Percentiles rank a stretch among this genome's conserved stretches.
Evolutionary conservation across 2,329 filamentous ascomycete species (phyloP).

Genomic region (Nemania sp.): DNA sequence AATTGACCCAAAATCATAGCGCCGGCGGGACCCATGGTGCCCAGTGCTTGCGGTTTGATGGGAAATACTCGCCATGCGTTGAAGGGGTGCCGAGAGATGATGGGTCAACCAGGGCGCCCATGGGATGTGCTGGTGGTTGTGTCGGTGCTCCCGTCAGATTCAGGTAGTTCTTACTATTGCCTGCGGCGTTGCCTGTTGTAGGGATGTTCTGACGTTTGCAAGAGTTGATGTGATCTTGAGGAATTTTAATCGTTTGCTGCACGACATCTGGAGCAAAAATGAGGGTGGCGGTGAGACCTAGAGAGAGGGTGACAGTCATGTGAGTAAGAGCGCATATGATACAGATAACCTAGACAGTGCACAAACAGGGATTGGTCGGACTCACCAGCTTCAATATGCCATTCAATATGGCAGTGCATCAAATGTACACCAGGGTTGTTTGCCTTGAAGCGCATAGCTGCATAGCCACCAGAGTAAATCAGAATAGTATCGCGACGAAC

Average conservation of each 20-base stretch:
- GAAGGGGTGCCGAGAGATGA: conserved; percentile 4
- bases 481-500: conserved; percentile 21
- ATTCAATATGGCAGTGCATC: conserved; percentile 23
- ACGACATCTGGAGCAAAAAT: conserved; percentile 16
- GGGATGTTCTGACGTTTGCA: conserved; percentile 19
- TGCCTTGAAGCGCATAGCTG: conserved; percentile 18
- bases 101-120: conserved; percentile 10
- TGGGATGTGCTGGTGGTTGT: not conserved
- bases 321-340: not conserved
- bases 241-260: conserved; percentile 10
- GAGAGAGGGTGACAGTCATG: not conserved
- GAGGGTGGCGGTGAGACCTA: conserved; percentile 16
- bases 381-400: conserved; percentile 22
- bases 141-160: conserved; percentile 17
- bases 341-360: too few relatives aligned
- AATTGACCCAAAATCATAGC: too few relatives aligned
- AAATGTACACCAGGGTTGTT: conserved; percentile 17
- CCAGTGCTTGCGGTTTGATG: conserved; percentile 18
- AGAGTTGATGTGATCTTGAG: conserved; percentile 10
- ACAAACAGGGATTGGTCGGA: not conserved
- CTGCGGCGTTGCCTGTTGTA: conserved; percentile 15
- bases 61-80: conserved; percentile 6
- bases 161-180: conserved; percentile 1
- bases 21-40: conserved; percentile 15
- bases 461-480: conserved; percentile 15